Evolutionary conservation across 2,329 filamentous ascomycete species (phyloP).

Genomic region (Nigrospora osmanthi): DNA sequence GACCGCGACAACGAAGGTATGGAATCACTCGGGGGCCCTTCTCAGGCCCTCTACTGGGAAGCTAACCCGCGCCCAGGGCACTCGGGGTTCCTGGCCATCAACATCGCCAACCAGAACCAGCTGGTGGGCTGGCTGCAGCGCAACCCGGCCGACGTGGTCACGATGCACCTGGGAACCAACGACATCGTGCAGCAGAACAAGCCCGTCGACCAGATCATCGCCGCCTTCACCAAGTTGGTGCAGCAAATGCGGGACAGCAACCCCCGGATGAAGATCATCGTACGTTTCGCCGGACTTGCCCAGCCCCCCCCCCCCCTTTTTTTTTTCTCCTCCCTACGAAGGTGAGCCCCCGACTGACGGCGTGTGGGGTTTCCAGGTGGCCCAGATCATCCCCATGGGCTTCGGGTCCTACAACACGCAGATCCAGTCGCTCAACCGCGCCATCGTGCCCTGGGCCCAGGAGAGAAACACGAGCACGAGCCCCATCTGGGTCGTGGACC

Average conservation of each 20-base stretch:
- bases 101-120: constrained; percentile 33
- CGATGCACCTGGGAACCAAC: constrained; percentile 37
- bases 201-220: constrained; percentile 25
- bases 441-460: constrained; percentile 28
- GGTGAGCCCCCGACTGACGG: neutral
- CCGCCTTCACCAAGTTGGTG: constrained; percentile 30
- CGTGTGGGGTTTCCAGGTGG: constrained; percentile 18
- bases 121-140: constrained; percentile 32
- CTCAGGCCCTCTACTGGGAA: neutral
- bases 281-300: constrained; percentile 14
- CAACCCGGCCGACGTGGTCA: constrained; percentile 35
- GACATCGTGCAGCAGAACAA: constrained; percentile 32
- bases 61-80: constrained; percentile 11
- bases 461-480: constrained; percentile 27
- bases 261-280: constrained; percentile 32
- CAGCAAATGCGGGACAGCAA: constrained; percentile 28
- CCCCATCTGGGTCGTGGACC: constrained; percentile 33
- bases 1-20: constrained; percentile 32
- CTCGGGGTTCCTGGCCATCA: constrained; percentile 31
- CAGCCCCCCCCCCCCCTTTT: neutral
- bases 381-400: constrained; percentile 30
- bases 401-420: constrained; percentile 24
- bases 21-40: neutral
- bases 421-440: constrained; percentile 27
- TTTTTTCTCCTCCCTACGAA: neutral